Conservation (phyloP, 179 eudicot genomes). For the Spergularia azorica region DNA sequence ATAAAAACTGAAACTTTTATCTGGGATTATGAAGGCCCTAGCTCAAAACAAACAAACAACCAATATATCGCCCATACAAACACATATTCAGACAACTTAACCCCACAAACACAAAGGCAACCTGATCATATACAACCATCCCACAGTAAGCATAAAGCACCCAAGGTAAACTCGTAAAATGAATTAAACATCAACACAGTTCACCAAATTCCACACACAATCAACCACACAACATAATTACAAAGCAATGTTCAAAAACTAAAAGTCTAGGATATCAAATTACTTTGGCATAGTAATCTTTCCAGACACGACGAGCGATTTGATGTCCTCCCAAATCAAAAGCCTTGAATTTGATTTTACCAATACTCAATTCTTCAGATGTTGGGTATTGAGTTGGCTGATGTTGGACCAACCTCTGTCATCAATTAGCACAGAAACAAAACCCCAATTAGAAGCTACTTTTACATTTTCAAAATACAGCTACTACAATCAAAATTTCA, state of each 20-base stretch:
- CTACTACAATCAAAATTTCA: not conserved
- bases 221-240: not conserved
- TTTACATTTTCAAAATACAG: not conserved
- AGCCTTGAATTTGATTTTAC: constrained; percentile 84
- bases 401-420: constrained; percentile 85
- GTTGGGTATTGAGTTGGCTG: constrained; percentile 89
- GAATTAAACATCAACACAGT: not conserved
- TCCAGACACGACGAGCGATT: constrained; percentile 91
- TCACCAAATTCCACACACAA: not conserved
- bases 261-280: constrained; percentile 1
- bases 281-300: constrained; percentile 90
- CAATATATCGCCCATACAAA: not conserved
- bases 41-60: not conserved
- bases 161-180: not conserved
- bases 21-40: constrained; percentile 55
- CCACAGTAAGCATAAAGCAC: not conserved
- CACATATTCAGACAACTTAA: too few relatives aligned
- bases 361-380: constrained; percentile 84
- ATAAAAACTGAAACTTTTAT: constrained; percentile 40
- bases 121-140: not conserved
- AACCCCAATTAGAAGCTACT: not conserved
- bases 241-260: not conserved
- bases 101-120: too few relatives aligned
- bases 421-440: constrained; percentile 3
- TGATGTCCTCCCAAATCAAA: constrained; percentile 94